Conservation (phyloP, 306 rosid species). For the Rosa lucieae region DNA sequence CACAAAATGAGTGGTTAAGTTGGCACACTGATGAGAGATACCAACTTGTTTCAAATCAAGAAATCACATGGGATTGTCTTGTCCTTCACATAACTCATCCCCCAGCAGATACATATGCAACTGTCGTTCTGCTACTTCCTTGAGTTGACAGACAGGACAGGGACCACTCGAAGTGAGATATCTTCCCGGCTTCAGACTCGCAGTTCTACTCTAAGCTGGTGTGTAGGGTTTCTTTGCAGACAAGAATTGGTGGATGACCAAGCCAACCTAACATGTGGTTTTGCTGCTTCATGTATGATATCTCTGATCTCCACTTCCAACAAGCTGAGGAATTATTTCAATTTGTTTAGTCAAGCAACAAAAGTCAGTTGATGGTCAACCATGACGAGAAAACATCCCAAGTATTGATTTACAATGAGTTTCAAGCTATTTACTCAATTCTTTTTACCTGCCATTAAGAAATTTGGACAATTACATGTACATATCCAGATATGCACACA, state of each 20-base stretch:
- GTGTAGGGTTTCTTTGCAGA: not conserved
- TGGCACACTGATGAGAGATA: not conserved
- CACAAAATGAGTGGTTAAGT: not conserved
- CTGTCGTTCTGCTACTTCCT: not conserved
- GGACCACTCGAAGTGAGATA: not conserved
- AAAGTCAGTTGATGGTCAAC: not conserved
- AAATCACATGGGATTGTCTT: not conserved
- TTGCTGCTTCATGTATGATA: not conserved
- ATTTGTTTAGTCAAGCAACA: not conserved
- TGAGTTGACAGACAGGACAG: not conserved
- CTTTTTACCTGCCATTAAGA: too few relatives aligned
- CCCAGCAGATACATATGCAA: not conserved
- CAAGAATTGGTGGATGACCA: not conserved
- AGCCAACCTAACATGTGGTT: not conserved
- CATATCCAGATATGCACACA: not conserved
- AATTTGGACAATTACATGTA: not conserved
- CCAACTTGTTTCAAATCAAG: not conserved
- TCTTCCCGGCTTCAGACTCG: not conserved
- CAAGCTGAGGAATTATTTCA: not conserved
- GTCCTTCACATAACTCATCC: not conserved
- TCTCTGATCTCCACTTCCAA: not conserved
- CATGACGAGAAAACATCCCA: too few relatives aligned
- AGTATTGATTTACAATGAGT: too few relatives aligned
- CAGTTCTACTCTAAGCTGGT: not conserved
- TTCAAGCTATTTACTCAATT: too few relatives aligned